These are phyloP conservation scores for Morella rubra DNA, from an alignment of 306 rosid genomes.

Conservation along the genomic window DNA sequence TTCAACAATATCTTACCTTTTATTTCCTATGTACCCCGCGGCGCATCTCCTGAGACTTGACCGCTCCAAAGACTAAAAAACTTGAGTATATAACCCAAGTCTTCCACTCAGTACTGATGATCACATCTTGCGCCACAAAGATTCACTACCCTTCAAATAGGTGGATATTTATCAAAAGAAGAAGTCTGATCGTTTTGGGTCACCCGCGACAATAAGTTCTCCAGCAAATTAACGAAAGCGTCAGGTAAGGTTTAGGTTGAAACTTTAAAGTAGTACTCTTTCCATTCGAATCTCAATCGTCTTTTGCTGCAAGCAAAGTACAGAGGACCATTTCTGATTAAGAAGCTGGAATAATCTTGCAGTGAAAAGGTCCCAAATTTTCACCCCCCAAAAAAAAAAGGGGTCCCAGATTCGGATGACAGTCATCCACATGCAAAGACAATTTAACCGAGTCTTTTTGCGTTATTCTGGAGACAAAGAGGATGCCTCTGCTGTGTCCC, in stretches of 20 bases:
- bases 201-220: background rate
- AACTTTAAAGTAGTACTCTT: background rate
- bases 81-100: conserved; percentile 25
- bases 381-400: no score
- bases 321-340: conserved; percentile 47
- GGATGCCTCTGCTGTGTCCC: conserved; percentile 41
- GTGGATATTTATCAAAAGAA: background rate
- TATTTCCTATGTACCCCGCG: background rate
- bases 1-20: background rate
- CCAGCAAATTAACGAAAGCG: background rate
- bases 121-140: background rate
- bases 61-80: conserved; percentile 31
- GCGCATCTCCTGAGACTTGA: conserved; percentile 7
- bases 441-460: conserved; percentile 27
- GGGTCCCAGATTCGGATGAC: conserved; percentile 52
- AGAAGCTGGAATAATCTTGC: conserved; percentile 39
- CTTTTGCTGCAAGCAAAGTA: background rate
- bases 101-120: background rate
- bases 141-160: conserved; percentile 7
- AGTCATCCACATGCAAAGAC: conserved; percentile 32
- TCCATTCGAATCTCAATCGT: conserved; percentile 13
- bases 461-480: conserved; percentile 30
- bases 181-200: background rate
- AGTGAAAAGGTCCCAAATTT: conserved; percentile 44
- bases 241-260: background rate